phyloP scores from a whole-genome alignment of 139 green algal species.

The Coelastrella sp. region DNA sequence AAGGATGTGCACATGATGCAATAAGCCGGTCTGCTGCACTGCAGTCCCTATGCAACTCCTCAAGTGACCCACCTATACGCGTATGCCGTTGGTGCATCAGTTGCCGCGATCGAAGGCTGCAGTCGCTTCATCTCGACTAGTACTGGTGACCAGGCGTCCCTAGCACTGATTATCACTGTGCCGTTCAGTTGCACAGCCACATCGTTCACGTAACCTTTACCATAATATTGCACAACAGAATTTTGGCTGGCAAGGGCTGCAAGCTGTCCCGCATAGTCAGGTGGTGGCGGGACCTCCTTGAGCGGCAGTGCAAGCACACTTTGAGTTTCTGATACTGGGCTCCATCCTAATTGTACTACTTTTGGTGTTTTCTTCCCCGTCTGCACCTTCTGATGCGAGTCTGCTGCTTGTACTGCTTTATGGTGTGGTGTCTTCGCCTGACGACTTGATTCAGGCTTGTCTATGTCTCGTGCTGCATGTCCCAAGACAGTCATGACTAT shows the following conservation, averaged over 20 bases:
- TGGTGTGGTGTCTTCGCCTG: not conserved
- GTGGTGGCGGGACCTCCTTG: not conserved
- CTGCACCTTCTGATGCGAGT: not conserved
- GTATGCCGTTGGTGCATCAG: not conserved
- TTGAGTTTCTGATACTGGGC: not conserved
- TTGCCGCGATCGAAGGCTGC: not conserved
- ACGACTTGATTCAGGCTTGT: not conserved
- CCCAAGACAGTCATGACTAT: not conserved
- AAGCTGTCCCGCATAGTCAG: not conserved
- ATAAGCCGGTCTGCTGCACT: too few species aligned
- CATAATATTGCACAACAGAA: not conserved
- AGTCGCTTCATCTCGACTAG: not conserved
- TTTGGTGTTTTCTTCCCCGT: not conserved
- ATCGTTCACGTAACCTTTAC: not conserved
- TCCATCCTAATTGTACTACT: not conserved
- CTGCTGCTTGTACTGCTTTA: not conserved
- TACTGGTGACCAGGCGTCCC: conserved; percentile 2
- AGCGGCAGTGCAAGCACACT: not conserved
- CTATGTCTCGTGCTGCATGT: not conserved
- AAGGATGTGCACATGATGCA: too few species aligned
- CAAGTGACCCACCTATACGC: not conserved
- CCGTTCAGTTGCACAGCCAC: not conserved
- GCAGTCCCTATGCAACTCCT: too few species aligned
- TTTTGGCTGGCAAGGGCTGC: not conserved
- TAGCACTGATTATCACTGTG: not conserved